Base-by-base conservation (phyloP, 208 protist species). In the Wallacemonas sp. region DNA sequence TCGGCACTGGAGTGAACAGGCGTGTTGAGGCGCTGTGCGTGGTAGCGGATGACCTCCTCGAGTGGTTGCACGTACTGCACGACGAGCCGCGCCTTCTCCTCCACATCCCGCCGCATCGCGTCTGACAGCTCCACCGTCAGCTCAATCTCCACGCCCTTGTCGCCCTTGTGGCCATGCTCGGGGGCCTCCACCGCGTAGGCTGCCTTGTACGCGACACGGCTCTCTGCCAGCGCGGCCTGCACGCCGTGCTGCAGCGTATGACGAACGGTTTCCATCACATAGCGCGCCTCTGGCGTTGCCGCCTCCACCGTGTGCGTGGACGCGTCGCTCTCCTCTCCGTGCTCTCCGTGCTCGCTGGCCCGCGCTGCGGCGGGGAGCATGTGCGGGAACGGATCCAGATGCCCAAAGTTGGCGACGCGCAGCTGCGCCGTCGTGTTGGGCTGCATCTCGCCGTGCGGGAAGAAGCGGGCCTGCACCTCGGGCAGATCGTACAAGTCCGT, bases 331-430 rank as follows among this genome's bases (percentile, higher is more conserved):
- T 48, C 49, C 2, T 49, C 49, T 44, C 10, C 26, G 25, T 23
- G 49, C 33, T n/a, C 26, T n/a, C 16, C 54, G 11, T 5, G 5
- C 29, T 11, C 48, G 26, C 11, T 4, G 2, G 33, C 29, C 32
- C 32, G 20, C 29, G 16, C 54, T 18, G 20, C 59, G n/a, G 23
- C 44, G 26, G 23, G 38, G 18, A 18, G 7, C 20, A 61, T 61
- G 41, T 45, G 28, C 1, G 85, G 85, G 39, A 94, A 79, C 0
- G 89, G 89, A 71, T 94, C 86, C 23, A 94, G 69, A 62, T 94
- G 82, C 2, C 74, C 70, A 59, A 86, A 79, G 25, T 79, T 81
- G 57, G 84, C 69, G 14, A 93, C 72, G n/a, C 72, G 72, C 49
- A 93, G 82, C 20, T 52, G 31, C 16, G 74, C 72, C 0, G 74